These are phyloP conservation scores for Avena atlantica DNA, from an alignment of 176 grass and related monocot species.

Conservation along the genomic window DNA sequence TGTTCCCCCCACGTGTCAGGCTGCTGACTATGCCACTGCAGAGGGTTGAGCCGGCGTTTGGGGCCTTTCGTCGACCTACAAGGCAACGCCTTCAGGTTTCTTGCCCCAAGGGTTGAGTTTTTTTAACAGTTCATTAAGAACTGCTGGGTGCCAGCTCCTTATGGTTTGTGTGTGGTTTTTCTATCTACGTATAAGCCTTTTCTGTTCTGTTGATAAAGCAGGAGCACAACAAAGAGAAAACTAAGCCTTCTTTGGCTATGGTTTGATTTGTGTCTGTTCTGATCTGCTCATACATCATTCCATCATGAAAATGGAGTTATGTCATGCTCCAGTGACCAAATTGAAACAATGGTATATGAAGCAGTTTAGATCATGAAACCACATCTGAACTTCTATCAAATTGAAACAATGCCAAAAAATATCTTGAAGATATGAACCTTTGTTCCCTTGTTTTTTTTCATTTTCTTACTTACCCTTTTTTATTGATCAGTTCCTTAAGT, in stretches of 20 bases:
- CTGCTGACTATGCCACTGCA: background rate
- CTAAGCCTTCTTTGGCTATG: background rate
- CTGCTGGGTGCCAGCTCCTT: background rate
- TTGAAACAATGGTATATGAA: background rate
- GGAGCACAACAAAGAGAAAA: background rate
- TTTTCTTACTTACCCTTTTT: background rate
- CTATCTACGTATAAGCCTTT: background rate
- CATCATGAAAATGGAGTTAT: background rate
- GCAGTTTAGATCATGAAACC: slow-evolving; percentile 1
- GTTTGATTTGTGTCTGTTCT: background rate
- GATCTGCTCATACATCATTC: background rate
- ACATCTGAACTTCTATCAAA: background rate
- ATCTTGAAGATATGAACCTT: background rate
- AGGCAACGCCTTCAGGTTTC: background rate
- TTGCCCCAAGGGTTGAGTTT: background rate
- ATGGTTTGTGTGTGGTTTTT: background rate
- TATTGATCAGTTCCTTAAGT: background rate
- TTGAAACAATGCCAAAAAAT: background rate
- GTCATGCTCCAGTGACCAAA: slow-evolving; percentile 8
- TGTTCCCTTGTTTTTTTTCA: background rate
- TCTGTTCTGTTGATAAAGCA: background rate
- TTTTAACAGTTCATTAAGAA: background rate
- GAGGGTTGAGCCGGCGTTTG: background rate
- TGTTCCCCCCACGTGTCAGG: background rate
- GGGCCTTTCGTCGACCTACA: background rate